Percentiles rank a stretch among this genome's conserved stretches.
These are phyloP conservation scores for Wickerhamomyces sydowiorum DNA, from an alignment of 805 yeast species.

Conservation along the genomic window DNA sequence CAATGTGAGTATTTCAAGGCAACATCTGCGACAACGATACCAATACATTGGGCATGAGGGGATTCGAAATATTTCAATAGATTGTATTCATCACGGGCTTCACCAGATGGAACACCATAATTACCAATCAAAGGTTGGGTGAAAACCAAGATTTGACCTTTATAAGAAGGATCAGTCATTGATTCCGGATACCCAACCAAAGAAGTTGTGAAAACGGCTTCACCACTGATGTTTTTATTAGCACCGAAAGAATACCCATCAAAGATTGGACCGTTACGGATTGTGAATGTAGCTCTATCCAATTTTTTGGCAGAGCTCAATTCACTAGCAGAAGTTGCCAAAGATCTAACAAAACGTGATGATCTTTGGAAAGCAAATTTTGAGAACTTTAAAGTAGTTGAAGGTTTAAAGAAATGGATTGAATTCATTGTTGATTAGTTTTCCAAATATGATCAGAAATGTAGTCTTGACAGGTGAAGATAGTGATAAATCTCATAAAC, in stretches of 20 bases:
- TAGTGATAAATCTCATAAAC: constrained; percentile 20
- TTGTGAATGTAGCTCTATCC: constrained; percentile 84
- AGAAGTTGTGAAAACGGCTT: constrained; percentile 96
- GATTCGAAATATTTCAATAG: constrained; percentile 88
- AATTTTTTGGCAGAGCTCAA: constrained; percentile 28
- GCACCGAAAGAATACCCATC: constrained; percentile 96
- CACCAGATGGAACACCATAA: constrained; percentile 93
- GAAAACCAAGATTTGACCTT: constrained; percentile 93
- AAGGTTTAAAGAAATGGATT: constrained; percentile 20
- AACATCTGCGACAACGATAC: constrained; percentile 92
- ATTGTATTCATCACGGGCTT: constrained; percentile 75
- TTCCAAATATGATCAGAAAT: constrained; percentile 50
- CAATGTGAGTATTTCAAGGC: constrained; percentile 97
- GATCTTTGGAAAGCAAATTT: constrained; percentile 24
- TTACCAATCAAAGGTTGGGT: constrained; percentile 98
- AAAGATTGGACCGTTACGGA: constrained; percentile 90
- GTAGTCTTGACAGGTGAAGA: constrained; percentile 41
- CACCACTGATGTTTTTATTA: constrained; percentile 87
- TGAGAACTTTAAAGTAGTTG: constrained; percentile 13
- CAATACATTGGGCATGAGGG: constrained; percentile 88
- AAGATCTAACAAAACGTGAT: constrained; percentile 20
- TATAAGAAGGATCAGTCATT: constrained; percentile 97
- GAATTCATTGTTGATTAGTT: constrained; percentile 32
- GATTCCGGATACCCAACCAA: constrained; percentile 98
- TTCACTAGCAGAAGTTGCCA: constrained; percentile 16